phyloP scores from a whole-genome alignment of 2,329 filamentous ascomycete species.

The Coniosporium tulheliwenetii region DNA sequence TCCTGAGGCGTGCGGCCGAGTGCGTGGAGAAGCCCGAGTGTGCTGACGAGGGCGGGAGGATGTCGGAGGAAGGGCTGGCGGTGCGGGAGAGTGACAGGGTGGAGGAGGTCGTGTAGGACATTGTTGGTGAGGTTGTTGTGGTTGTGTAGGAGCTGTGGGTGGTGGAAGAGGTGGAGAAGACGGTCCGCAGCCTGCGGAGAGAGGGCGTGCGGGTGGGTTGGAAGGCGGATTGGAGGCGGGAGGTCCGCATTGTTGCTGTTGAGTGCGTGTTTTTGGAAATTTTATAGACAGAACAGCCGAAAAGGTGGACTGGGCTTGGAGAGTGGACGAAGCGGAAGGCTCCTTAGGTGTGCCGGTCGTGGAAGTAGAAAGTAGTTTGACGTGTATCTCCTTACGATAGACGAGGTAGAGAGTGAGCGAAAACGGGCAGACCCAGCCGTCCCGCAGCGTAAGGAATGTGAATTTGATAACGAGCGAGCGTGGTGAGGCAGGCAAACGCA shows the following conservation, averaged over 20 bases:
- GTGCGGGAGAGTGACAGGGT: conserved; percentile 3
- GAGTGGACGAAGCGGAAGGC: too few species aligned
- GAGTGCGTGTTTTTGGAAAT: too few species aligned
- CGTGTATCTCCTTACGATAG: too few species aligned
- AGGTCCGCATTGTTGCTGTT: conserved; percentile 1
- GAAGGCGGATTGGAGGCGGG: conserved; percentile 3
- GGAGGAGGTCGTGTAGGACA: conserved; percentile 2
- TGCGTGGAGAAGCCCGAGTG: conserved; percentile 6
- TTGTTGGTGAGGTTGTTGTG: conserved; percentile 3
- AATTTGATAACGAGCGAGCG: too few species aligned
- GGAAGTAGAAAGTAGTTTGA: too few species aligned
- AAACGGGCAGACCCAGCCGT: too few species aligned
- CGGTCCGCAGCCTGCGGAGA: conserved; percentile 10
- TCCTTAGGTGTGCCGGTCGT: too few species aligned
- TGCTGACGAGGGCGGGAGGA: background rate
- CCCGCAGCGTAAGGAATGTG: too few species aligned
- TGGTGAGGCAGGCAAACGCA: too few species aligned
- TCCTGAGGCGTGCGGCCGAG: conserved; percentile 7
- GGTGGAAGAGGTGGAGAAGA: conserved; percentile 4
- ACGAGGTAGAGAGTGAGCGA: too few species aligned
- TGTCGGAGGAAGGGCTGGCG: conserved; percentile 1
- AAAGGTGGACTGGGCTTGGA: too few species aligned
- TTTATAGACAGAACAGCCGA: too few species aligned
- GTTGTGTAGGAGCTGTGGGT: background rate
- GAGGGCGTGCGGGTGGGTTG: conserved; percentile 9